Conservation (phyloP, 768 basidiomycete species). For the Trametes elegans region DNA sequence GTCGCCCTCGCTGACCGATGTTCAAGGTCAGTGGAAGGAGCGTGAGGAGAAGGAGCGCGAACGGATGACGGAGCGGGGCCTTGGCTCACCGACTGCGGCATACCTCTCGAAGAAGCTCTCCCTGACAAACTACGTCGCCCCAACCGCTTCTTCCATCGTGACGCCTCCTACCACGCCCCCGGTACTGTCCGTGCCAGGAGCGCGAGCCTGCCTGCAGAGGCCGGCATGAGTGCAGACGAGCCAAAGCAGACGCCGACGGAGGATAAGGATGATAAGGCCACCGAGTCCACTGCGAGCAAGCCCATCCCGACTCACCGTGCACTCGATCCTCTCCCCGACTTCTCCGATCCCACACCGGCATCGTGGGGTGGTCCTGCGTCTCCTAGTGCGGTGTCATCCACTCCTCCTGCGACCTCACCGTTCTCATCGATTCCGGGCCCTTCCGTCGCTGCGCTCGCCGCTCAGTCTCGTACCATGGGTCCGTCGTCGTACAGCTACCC, state of each 20-base stretch:
- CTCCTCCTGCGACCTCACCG: slow-evolving; percentile 6
- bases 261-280: slow-evolving; percentile 1
- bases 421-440: slow-evolving; percentile 16
- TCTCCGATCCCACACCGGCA: background rate
- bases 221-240: slow-evolving; percentile 13
- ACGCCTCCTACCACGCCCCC: slow-evolving; percentile 31
- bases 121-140: slow-evolving; percentile 51
- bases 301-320: background rate
- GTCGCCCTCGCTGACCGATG: slow-evolving; percentile 2
- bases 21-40: slow-evolving; percentile 7
- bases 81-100: slow-evolving; percentile 15
- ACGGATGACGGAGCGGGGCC: slow-evolving; percentile 3
- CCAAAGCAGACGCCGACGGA: background rate
- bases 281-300: background rate
- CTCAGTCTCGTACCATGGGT: slow-evolving; percentile 7
- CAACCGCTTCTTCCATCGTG: slow-evolving; percentile 25
- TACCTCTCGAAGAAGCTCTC: slow-evolving; percentile 35
- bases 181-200: slow-evolving; percentile 15
- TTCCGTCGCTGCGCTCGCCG: slow-evolving; percentile 11
- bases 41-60: slow-evolving; percentile 8
- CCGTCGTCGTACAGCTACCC: slow-evolving; percentile 10
- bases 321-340: background rate
- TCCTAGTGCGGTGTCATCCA: slow-evolving; percentile 4
- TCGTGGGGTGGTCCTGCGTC: slow-evolving; percentile 5
- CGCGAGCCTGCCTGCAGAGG: slow-evolving; percentile 17